These are phyloP conservation scores for Fusarium graminum DNA, from an alignment of 2,329 filamentous ascomycete genomes.

Conservation along the genomic window DNA sequence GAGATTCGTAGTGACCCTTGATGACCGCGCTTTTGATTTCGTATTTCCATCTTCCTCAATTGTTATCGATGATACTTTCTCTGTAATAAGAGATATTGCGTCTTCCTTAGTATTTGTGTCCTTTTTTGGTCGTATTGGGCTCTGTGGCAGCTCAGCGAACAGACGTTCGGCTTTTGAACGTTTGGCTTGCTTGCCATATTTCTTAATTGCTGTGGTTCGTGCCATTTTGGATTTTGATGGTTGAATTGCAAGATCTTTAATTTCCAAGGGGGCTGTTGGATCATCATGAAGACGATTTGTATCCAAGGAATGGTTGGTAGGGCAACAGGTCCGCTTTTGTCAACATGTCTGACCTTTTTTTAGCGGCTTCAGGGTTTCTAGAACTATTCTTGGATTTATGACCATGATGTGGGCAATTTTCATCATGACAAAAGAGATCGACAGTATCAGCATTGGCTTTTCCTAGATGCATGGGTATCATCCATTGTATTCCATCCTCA, in stretches of 20 bases:
- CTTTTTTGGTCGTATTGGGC: constrained; percentile 57
- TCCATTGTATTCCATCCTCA: not conserved
- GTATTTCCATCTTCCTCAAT: constrained; percentile 42
- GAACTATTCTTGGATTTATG: constrained; percentile 4
- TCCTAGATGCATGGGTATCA: too few relatives aligned
- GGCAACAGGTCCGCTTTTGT: constrained; percentile 35
- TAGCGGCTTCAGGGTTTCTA: constrained; percentile 6
- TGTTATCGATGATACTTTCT: constrained; percentile 52
- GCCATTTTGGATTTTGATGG: constrained; percentile 56
- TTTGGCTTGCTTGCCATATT: constrained; percentile 65
- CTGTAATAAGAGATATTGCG: constrained; percentile 52
- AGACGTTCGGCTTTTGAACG: constrained; percentile 62
- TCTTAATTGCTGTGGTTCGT: constrained; percentile 58
- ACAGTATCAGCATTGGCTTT: too few relatives aligned
- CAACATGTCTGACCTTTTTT: not conserved
- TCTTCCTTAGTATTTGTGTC: constrained; percentile 37
- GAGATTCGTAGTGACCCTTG: constrained; percentile 13
- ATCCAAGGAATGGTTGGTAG: constrained; percentile 40
- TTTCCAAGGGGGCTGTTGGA: not conserved
- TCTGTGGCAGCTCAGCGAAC: constrained; percentile 66
- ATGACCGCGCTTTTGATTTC: constrained; percentile 34
- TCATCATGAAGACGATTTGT: constrained; percentile 16
- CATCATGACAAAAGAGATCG: too few relatives aligned
- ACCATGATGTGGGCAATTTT: not conserved
- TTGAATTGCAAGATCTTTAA: constrained; percentile 3